These are phyloP conservation scores for Botryosphaeria dothidea DNA, from an alignment of 2,329 filamentous ascomycete genomes.

Conservation along the genomic window DNA sequence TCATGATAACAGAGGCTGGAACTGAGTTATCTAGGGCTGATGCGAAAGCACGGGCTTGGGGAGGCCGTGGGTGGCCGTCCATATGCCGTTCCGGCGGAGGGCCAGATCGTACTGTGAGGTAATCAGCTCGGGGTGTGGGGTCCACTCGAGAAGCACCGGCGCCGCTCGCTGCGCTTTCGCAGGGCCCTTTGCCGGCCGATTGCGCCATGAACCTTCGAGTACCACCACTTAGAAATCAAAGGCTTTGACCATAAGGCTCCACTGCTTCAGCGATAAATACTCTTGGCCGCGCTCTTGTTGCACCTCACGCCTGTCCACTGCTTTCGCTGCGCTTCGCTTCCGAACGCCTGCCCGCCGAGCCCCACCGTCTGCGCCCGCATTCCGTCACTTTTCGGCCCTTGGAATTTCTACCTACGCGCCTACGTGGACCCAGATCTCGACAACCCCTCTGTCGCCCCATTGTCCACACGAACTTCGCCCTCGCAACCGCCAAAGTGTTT, in stretches of 20 bases:
- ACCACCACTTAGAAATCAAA: slow-evolving; percentile 20
- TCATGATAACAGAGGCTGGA: slow-evolving; percentile 8
- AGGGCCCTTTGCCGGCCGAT: slow-evolving; percentile 13
- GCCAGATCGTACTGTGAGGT: no score
- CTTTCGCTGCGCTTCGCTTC: neutral
- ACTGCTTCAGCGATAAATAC: slow-evolving; percentile 17
- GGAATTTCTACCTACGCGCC: slow-evolving; percentile 14
- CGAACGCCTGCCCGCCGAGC: neutral
- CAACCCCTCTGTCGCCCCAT: neutral
- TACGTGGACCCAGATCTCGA: neutral
- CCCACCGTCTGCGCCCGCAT: slow-evolving; percentile 8
- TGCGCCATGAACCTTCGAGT: slow-evolving; percentile 20
- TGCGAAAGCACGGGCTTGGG: neutral
- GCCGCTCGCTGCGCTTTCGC: slow-evolving; percentile 6
- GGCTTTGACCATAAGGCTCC: neutral
- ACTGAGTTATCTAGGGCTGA: slow-evolving; percentile 4
- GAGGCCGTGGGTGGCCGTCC: no score
- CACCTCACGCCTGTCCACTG: neutral
- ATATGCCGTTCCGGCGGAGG: no score
- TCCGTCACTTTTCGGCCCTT: slow-evolving; percentile 9
- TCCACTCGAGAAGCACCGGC: slow-evolving; percentile 1
- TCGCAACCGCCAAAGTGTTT: slow-evolving; percentile 79
- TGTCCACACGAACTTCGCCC: neutral
- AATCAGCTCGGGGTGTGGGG: slow-evolving; percentile 14
- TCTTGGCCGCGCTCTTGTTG: neutral